Conservation (phyloP, 768 basidiomycete genomes). For the Phylloporus rhodoxanthus region DNA sequence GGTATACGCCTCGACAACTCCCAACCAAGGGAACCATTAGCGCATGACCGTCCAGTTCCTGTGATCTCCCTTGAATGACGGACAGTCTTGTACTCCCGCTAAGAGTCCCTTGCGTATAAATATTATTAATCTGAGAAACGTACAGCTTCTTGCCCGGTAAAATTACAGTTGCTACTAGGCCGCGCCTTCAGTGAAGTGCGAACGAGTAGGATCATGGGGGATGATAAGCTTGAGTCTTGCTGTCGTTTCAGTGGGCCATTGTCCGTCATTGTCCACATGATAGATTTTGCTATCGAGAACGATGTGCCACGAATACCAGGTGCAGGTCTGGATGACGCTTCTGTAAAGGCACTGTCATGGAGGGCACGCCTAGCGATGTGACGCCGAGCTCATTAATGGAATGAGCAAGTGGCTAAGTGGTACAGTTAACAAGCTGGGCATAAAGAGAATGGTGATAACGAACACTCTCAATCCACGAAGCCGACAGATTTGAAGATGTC, state of each 20-base stretch:
- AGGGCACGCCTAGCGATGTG: conserved; percentile 43
- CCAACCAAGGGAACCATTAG: conserved; percentile 56
- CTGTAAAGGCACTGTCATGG: conserved; percentile 24
- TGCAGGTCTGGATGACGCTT: conserved; percentile 64
- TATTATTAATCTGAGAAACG: conserved; percentile 60
- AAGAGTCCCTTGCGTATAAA: conserved; percentile 81
- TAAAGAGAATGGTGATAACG: too few relatives aligned
- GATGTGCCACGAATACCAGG: conserved; percentile 69
- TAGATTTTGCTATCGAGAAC: conserved; percentile 57
- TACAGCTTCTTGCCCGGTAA: conserved; percentile 59
- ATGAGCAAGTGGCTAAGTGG: too few relatives aligned
- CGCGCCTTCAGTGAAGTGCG: conserved; percentile 21
- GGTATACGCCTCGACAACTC: conserved; percentile 68
- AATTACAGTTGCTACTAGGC: conserved; percentile 31
- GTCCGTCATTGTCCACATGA: conserved; percentile 49
- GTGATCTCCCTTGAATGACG: conserved; percentile 78
- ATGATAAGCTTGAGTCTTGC: conserved; percentile 12
- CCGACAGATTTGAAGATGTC: too few relatives aligned
- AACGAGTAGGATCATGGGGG: conserved; percentile 9
- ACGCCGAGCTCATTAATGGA: conserved; percentile 79
- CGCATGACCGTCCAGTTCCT: conserved; percentile 35
- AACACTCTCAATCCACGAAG: too few relatives aligned
- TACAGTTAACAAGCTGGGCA: too few relatives aligned
- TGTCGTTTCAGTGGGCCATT: conserved; percentile 52
- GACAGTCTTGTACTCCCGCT: conserved; percentile 93